Percentiles rank a stretch among this genome's conserved stretches.
These are phyloP conservation scores for Codiaeum variegatum DNA, from an alignment of 441 rosid genomes.

Conservation along the genomic window DNA sequence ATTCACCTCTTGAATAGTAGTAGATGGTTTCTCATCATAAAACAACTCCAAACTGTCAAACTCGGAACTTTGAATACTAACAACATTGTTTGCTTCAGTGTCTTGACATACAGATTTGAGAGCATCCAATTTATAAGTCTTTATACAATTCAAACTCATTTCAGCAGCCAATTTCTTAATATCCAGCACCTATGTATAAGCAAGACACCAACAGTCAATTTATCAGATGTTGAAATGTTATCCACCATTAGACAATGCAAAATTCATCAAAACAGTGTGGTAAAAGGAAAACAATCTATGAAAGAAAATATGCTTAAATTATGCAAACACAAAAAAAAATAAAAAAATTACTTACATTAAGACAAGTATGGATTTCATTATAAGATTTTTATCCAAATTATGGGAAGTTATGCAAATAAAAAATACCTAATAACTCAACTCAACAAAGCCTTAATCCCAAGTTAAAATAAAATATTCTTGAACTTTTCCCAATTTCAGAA, in stretches of 20 bases:
- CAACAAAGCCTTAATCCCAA: too few relatives aligned
- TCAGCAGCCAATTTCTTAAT: constrained; percentile 74
- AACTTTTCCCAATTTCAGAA: background rate
- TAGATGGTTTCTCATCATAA: constrained; percentile 33
- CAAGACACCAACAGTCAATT: constrained; percentile 11
- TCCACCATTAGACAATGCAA: background rate
- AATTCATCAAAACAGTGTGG: background rate
- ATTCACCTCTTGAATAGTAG: constrained; percentile 25
- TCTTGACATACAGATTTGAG: constrained; percentile 70
- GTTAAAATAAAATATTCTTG: background rate
- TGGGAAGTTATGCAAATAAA: background rate
- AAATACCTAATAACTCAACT: too few relatives aligned
- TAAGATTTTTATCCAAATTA: background rate
- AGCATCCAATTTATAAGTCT: constrained; percentile 78
- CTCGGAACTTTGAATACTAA: constrained; percentile 32
- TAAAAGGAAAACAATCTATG: background rate
- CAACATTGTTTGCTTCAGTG: constrained; percentile 32
- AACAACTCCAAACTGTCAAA: background rate
- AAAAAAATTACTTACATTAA: background rate
- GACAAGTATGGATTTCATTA: background rate
- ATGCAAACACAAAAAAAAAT: too few relatives aligned
- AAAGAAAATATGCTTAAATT: background rate
- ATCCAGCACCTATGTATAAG: constrained; percentile 45
- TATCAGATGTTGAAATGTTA: constrained; percentile 7
- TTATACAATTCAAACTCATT: constrained; percentile 79